phyloP scores from a whole-genome alignment of 2,329 filamentous ascomycete species.

The Aureobasidium sp. region DNA sequence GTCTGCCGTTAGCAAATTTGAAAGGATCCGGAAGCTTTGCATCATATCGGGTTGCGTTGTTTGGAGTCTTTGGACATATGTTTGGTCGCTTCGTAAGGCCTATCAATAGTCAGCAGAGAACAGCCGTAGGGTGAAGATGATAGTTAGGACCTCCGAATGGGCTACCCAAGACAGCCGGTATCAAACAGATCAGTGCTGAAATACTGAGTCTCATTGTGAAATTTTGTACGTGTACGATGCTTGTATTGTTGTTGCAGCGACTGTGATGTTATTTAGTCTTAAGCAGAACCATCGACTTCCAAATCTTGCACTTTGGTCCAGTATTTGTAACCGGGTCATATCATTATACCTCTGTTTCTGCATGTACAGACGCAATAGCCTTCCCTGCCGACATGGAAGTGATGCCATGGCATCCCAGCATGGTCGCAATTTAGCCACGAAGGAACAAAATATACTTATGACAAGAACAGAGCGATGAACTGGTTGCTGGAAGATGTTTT shows the following conservation, averaged over 20 bases:
- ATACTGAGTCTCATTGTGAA: background rate
- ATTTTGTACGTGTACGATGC: too few relatives aligned
- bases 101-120: background rate
- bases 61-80: background rate
- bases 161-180: background rate
- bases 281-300: background rate
- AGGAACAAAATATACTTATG: too few relatives aligned
- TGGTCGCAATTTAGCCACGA: background rate
- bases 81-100: background rate
- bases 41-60: background rate
- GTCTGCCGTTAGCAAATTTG: slow-evolving; percentile 29
- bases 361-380: background rate
- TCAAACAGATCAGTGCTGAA: background rate
- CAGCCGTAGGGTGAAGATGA: too few relatives aligned
- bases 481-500: background rate
- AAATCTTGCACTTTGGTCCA: background rate
- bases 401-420: background rate
- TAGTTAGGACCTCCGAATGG: background rate
- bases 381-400: background rate
- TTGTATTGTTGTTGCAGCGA: background rate
- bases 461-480: background rate
- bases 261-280: background rate
- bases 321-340: background rate
- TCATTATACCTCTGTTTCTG: background rate
- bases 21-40: slow-evolving; percentile 28